Base-by-base conservation (phyloP, 345 rosid species). In the Limnanthes douglasii region DNA sequence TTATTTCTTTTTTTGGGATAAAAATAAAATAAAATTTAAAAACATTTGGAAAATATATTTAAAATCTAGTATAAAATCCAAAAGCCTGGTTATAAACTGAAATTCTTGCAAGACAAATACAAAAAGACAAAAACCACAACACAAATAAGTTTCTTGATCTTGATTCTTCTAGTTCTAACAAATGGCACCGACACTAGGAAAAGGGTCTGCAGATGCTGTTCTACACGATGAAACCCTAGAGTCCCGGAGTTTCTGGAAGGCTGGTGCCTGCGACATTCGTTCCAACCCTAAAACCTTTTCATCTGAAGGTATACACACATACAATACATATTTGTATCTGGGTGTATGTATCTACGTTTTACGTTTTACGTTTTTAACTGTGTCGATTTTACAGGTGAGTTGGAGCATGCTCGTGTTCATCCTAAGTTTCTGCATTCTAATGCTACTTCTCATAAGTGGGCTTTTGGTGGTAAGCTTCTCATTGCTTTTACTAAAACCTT, bases 381-480 rank as follows among this genome's bases (percentile, higher is more conserved):
- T 15, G 34, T 34, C 28, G 31, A 14, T 10, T 28, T 34, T 51
- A 15, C 45, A 88, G 97, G 57, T 36, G 21, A 51, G 37, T 31
- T 90, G 62, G 95, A 90, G 59, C 85, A 84, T 57, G 95, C 98
- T 13, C 75, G 95, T 38, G 75, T 90, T 15, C 92, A 90, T 61
- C 95, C 94, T 7, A 84, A 84, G 66, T 84, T 90, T 69, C 82
- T 90, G 38, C 96, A 90, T 43, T 90, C 95, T 3, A 90, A 90
- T 75, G 98, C 98, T 24, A 83, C 98, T 54, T 90, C 98, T 24
- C 98, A 90, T 51, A 90, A 90, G 50, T 84, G 95, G 98, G 92
- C 92, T n/a, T 80, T 90, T 63, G 98, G 95, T 63, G 98, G 98
- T 84, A 29, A 40, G 34, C 16, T 21, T 32, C 58, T 13, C 10